Percentiles rank a stretch among this genome's conserved stretches.
Conservation (phyloP, 2,329 filamentous ascomycete species). For the Byssochlamys sp. region DNA sequence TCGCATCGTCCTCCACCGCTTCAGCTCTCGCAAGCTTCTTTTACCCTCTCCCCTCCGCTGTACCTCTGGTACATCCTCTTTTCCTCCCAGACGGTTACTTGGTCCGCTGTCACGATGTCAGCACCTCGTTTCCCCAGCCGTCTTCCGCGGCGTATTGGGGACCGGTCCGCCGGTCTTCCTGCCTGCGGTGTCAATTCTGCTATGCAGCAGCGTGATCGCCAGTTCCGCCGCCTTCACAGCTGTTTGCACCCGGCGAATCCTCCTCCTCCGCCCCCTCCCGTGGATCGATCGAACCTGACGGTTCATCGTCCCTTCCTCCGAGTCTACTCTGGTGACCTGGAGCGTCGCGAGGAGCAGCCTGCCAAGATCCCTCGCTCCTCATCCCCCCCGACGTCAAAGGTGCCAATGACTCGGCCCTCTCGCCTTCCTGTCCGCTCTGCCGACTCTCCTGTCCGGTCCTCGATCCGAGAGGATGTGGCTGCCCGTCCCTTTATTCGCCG, state of each 20-base stretch:
- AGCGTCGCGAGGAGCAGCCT: too few species aligned
- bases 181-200: not conserved
- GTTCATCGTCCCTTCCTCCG: too few species aligned
- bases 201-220: conserved; percentile 1
- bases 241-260: not conserved
- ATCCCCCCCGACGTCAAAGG: too few species aligned
- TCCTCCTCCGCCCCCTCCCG: conserved; percentile 6
- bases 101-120: conserved; percentile 9
- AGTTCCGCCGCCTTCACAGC: not conserved
- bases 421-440: conserved; percentile 6
- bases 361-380: too few species aligned
- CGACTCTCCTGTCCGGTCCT: conserved; percentile 4
- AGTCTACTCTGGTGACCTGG: too few species aligned
- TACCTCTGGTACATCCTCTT: too few species aligned
- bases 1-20: conserved; percentile 6
- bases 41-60: not conserved
- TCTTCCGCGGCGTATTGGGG: not conserved
- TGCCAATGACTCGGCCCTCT: too few species aligned
- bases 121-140: conserved; percentile 11
- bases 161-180: conserved; percentile 3
- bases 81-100: too few species aligned
- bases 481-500: not conserved
- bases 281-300: too few species aligned
- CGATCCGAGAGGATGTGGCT: not conserved
- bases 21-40: not conserved